Evolutionary conservation across 345 rosid species (phyloP), one percentile per base, ranked within the genome.

Genomic region (Populus pruinosa): DNA sequence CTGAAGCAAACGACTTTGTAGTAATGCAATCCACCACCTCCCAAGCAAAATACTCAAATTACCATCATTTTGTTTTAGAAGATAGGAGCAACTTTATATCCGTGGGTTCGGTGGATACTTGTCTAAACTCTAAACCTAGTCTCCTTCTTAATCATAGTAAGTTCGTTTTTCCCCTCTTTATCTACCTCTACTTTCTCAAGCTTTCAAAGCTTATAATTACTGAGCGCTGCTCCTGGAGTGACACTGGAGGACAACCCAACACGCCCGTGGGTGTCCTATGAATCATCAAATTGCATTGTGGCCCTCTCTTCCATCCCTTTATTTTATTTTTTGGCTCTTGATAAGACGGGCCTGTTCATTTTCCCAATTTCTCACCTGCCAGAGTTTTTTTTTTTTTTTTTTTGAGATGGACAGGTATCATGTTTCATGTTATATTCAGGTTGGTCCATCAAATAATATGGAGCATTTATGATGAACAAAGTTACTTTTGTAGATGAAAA

Each of bases 41-140:
- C 20, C 18, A 77, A 74, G 82, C 85, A 83, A 85, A 82, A 79
- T 85, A 79, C 83, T 81, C 83, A 78, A 86, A 80, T 72, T 29
- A 14, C 69, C 53, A 89, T 87, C 89, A 87, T 89, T 84, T 82
- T 78, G 88, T 80, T 82, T 80, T 82, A 67, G 85, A 89, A 87
- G 82, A 78, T 77, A 77, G 83, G 81, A 85, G 83, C 75, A 72
- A 79, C 84, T 77, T 85, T 71, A 61, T 66, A 61, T 62, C 47
- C 47, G 49, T 73, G 75, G 73, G 73, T 71, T 78, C 61, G 87
- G 83, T 82, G 87, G 83, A 84, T 84, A 17, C 82, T 80, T 74
- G 75, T 83, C 83, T 81, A 65, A 72, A 77, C 74, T 43, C 39
- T 23, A 31, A 70, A 38, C 75, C 77, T 68, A 83, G 87, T 85